Percentiles rank a stretch among this genome's conserved stretches.
Evolutionary conservation across 495 filamentous ascomycete genomes (phyloP).

Genomic region (Lindgomyces ingoldianus): DNA sequence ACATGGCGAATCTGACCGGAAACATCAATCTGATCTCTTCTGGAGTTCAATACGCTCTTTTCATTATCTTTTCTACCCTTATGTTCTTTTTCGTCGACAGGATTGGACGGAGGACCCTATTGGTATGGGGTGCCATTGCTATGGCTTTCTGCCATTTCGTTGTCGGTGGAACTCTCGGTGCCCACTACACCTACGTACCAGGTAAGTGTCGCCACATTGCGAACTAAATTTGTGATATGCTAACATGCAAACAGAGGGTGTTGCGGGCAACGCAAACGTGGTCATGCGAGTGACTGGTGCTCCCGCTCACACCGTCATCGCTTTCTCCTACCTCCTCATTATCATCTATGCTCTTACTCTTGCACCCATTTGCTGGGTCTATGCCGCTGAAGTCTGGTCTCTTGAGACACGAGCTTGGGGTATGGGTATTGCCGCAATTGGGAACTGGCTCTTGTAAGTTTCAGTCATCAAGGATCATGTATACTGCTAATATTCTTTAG

Average conservation of each 20-base stretch:
- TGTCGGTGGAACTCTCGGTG: conserved; percentile 58
- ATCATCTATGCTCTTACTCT: conserved; percentile 73
- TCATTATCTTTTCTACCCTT: conserved; percentile 67
- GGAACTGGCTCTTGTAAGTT: conserved; percentile 64
- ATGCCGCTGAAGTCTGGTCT: conserved; percentile 74
- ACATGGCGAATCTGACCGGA: conserved; percentile 65
- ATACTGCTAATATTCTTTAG: neutral
- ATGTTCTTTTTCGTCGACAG: conserved; percentile 74
- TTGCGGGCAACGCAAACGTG: conserved; percentile 68
- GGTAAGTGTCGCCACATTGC: conserved; percentile 10
- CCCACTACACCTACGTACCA: conserved; percentile 50
- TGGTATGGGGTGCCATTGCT: conserved; percentile 67
- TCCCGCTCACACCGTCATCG: conserved; percentile 70
- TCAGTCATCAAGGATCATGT: conserved; percentile 35
- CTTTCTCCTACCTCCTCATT: conserved; percentile 76
- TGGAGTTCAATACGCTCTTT: conserved; percentile 73
- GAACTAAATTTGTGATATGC: neutral
- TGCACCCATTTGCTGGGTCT: conserved; percentile 70
- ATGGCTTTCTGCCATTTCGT: conserved; percentile 73
- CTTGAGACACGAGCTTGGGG: conserved; percentile 72
- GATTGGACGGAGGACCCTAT: conserved; percentile 69
- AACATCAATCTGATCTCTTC: conserved; percentile 68
- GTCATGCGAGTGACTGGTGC: conserved; percentile 61
- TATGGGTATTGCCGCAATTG: conserved; percentile 65
- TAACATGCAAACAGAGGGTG: conserved; percentile 44